Evolutionary conservation across 106 monocot genomes (phyloP), one percentile per base, ranked within the genome.

Genomic region (Posidonia australis): DNA sequence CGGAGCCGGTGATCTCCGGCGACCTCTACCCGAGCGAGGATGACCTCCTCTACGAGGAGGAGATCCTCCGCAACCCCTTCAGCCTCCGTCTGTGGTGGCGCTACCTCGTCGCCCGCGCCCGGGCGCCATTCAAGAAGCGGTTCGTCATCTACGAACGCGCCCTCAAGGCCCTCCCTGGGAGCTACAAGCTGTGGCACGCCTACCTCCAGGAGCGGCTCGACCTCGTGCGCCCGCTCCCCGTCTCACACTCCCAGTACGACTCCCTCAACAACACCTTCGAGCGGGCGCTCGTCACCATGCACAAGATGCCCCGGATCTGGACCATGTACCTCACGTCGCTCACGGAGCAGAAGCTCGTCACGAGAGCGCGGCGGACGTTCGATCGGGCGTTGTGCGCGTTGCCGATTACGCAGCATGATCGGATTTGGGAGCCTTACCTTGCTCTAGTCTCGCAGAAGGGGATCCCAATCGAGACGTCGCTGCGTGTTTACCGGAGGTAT

Each of bases 271-370:
- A 91, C 81, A 82, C 98, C 54, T 98, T 98, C 73, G 87, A 98
- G 81, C 77, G 87, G 6, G 83, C 91, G 27, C 82, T 98, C 24
- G 91, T 91, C 56, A 98, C 91, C 16, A 91, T 96, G 77, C 96
- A 98, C 80, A 87, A 91, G 76, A 91, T 91, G 91, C 91, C 98
- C n/a, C 73, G 91, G 18, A 85, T 98, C 60, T 98, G 85, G 91
- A 71, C 76, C 63, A 79, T 98, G 77, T 83, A 85, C 73, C 76
- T 98, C 62, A 58, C 81, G 10, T 71, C 82, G 27, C 80, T 90
- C 55, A 70, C 78, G 41, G 82, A 88, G n/a, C 91, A 91, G 67
- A 68, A 72, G 13, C 65, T 87, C 36, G 41, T 98, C 36, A 87
- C 83, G 17, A 59, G 79, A 26, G 69, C 79, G 2, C 77, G 87